Evolutionary conservation across 208 protist species (phyloP).

Genomic region (Dictyostelium gargantuum): DNA sequence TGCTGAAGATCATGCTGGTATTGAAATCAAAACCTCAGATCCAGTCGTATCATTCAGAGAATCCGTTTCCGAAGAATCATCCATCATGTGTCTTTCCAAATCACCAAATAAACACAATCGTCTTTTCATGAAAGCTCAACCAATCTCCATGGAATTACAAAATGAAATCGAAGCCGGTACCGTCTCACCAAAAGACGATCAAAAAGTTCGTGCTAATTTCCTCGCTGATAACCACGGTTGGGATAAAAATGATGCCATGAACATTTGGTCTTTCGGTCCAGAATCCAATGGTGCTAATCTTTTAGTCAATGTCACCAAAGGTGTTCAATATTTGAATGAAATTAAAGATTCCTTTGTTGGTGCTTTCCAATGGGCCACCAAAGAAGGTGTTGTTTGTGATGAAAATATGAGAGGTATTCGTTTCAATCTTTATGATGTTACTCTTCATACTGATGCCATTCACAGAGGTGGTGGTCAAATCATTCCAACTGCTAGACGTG

Average conservation of each 20-base stretch:
- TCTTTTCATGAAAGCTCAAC: conserved; percentile 94
- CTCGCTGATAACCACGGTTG: conserved; percentile 93
- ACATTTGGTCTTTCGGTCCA: conserved; percentile 99
- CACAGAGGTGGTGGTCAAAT: conserved; percentile 99
- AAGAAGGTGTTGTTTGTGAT: conserved; percentile 94
- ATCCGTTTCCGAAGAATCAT: conserved; percentile 92
- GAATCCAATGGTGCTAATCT: conserved; percentile 96
- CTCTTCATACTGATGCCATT: conserved; percentile 98
- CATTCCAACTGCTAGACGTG: conserved; percentile 95
- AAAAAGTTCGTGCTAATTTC: conserved; percentile 90
- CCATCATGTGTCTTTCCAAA: conserved; percentile 89
- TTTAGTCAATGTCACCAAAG: conserved; percentile 97
- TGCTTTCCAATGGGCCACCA: conserved; percentile 96
- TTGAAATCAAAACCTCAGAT: conserved; percentile 95
- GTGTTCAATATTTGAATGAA: conserved; percentile 98
- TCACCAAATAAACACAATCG: conserved; percentile 99
- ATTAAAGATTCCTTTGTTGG: conserved; percentile 97
- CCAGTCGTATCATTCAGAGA: conserved; percentile 99
- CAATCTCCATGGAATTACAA: conserved; percentile 92
- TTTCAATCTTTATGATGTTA: conserved; percentile 97
- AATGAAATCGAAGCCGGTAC: conserved; percentile 93
- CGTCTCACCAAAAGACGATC: conserved; percentile 91
- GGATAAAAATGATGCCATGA: conserved; percentile 93
- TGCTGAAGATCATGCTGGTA: conserved; percentile 95
- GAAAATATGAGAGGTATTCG: conserved; percentile 97